Percentiles rank a stretch among this genome's conserved stretches.
phyloP scores from a whole-genome alignment of 2,329 filamentous ascomycete genomes.

The Hypoxylon sp. region DNA sequence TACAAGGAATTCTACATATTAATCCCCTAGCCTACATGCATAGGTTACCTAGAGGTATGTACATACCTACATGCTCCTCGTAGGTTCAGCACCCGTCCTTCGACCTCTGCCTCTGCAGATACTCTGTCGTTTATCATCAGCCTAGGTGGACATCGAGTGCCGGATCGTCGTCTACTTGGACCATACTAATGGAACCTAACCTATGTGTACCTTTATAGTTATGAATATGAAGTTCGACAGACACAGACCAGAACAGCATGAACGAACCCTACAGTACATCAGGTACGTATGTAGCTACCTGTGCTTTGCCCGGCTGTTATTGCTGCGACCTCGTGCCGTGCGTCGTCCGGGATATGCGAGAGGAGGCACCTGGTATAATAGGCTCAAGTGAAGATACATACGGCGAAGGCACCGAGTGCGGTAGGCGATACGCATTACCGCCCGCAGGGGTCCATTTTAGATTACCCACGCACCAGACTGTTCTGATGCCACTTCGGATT shows the following conservation, averaged over 20 bases:
- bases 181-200: slow-evolving; percentile 6
- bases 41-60: too few species aligned
- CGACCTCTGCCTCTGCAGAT: too few species aligned
- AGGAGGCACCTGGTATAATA: slow-evolving; percentile 32
- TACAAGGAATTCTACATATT: slow-evolving; percentile 21
- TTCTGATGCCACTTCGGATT: slow-evolving; percentile 26
- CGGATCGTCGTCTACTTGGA: slow-evolving; percentile 19
- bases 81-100: too few species aligned
- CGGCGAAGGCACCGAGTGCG: slow-evolving; percentile 20
- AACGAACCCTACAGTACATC: slow-evolving; percentile 20
- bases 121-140: too few species aligned
- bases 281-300: slow-evolving; percentile 4
- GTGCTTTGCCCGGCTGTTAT: too few species aligned
- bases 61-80: too few species aligned
- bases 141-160: slow-evolving; percentile 22
- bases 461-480: slow-evolving; percentile 14
- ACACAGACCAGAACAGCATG: too few species aligned
- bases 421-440: slow-evolving; percentile 35
- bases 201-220: too few species aligned
- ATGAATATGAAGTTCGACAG: too few species aligned
- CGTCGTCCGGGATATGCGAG: slow-evolving; percentile 23
- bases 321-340: slow-evolving; percentile 19
- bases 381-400: slow-evolving; percentile 30
- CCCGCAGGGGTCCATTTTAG: slow-evolving; percentile 11
- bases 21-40: slow-evolving; percentile 14